A percentile compares a stretch with the other conserved stretches of the same genome.
phyloP scores from a whole-genome alignment of 2,329 filamentous ascomycete genomes.

The Colletotrichum salicis region DNA sequence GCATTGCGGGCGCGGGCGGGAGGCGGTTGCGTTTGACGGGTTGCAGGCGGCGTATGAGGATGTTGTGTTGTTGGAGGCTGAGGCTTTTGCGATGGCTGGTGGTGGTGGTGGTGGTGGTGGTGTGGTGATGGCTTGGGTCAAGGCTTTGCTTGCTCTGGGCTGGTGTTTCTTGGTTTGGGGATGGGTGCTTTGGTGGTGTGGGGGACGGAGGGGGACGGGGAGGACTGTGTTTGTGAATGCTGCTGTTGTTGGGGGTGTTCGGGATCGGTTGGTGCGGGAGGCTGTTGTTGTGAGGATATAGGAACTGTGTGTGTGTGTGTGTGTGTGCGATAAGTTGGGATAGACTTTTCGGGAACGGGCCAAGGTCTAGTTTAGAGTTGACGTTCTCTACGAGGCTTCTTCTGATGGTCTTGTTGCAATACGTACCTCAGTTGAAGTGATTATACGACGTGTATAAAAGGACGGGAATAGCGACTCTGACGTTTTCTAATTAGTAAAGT shows the following conservation, averaged over 20 bases:
- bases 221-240: constrained; percentile 22
- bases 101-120: neutral
- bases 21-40: constrained; percentile 43
- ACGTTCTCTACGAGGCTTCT: too few species aligned
- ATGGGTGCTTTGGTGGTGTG: constrained; percentile 17
- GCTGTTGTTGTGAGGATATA: constrained; percentile 21
- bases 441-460: too few species aligned
- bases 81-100: neutral
- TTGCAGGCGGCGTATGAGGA: constrained; percentile 42
- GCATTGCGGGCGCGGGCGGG: constrained; percentile 47
- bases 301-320: too few species aligned
- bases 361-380: too few species aligned
- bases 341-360: too few species aligned
- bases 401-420: too few species aligned
- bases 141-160: neutral
- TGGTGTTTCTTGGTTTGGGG: constrained; percentile 1
- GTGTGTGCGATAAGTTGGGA: too few species aligned
- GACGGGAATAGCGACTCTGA: too few species aligned
- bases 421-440: too few species aligned
- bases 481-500: too few species aligned
- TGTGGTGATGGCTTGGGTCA: neutral
- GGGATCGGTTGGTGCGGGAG: constrained; percentile 5
- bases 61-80: constrained; percentile 1
- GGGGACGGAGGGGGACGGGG: neutral
- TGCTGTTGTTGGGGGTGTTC: constrained; percentile 7